Evolutionary conservation across 1,284 basidiomycete genomes (phyloP), one percentile per base, ranked within the genome.

Genomic region (Uromyces viciae-fabae): DNA sequence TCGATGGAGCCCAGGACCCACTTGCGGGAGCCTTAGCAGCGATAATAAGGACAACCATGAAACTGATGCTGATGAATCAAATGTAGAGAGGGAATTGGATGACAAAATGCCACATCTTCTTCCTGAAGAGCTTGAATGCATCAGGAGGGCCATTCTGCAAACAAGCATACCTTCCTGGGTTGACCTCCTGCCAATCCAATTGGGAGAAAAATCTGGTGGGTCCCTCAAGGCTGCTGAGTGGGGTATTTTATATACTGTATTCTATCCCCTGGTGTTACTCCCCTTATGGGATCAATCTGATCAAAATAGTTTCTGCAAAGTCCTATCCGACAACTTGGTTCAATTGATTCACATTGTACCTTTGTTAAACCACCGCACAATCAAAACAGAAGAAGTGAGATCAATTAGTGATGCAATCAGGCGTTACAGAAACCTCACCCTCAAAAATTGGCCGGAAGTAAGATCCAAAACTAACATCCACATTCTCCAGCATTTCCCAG

Each of bases 401-500:
- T 64, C 60, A 38, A 64, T 64, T 28, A 15, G 33, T 17, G 60
- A 64, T 4, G 60, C 33, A 38, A 64, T 72, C 19, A 38, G 31
- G 69, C 19, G 49, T 9, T 72, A 72, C 49, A 46, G 69, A 33
- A 54, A 52, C 38, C 69, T 46, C 49, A 46, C 49, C 36, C 42
- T 72, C 36, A 43, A 17, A 15, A 46, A 52, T 43, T 72, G 69
- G 43, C 46, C 25, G 19, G 42, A 74, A 38, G 52, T 74, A 9
- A 74, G 25, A 9, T 33, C 54, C 28, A 74, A 74, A 56, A 46
- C 72, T 3, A 74, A 74, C 40, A 28, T 74, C 9, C 72, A 74
- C 58, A 40, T 56, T 38, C 46, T 25, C 17, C 72, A 74, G 19
- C 72, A 74, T 58, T 56, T 36, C 46, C 33, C 72, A 3, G 52